Evolutionary conservation across 345 rosid genomes (phyloP).

Genomic region (Brassica nigra): DNA sequence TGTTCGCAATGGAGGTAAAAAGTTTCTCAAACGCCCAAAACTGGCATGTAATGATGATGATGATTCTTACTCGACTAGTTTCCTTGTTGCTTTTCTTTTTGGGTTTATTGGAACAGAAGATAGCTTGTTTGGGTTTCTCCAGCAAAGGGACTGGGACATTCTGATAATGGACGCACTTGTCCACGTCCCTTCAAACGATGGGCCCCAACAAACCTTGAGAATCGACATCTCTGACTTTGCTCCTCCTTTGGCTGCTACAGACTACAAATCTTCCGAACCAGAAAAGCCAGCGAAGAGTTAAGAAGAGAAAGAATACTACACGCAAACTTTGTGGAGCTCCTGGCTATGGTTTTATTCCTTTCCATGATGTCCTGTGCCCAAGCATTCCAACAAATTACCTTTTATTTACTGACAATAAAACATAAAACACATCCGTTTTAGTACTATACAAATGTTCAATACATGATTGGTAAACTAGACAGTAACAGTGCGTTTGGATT

Average conservation of each 20-base stretch:
- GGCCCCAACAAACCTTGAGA: conserved; percentile 61
- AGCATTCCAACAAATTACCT: not conserved
- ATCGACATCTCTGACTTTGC: conserved; percentile 49
- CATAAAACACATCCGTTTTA: conserved; percentile 1
- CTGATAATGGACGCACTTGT: conserved; percentile 90
- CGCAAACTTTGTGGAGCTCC: not conserved
- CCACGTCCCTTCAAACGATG: conserved; percentile 73
- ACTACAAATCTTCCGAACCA: conserved; percentile 43
- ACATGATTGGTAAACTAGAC: conserved; percentile 7
- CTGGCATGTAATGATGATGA: not conserved
- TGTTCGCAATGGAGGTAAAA: conserved; percentile 69
- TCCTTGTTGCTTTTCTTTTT: not conserved
- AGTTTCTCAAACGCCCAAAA: not conserved
- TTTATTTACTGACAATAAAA: conserved; percentile 27
- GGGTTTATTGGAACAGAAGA: conserved; percentile 36
- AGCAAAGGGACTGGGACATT: conserved; percentile 76
- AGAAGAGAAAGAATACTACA: conserved; percentile 8
- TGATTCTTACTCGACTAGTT: too few species aligned
- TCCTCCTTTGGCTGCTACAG: conserved; percentile 42
- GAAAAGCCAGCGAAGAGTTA: conserved; percentile 39
- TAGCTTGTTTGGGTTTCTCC: conserved; percentile 50
- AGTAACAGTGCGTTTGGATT: not conserved
- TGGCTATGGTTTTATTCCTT: conserved; percentile 6
- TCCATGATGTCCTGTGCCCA: conserved; percentile 10
- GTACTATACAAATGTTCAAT: conserved; percentile 17